These are phyloP conservation scores for Lenzites betulinus DNA, from an alignment of 768 basidiomycete species.

Conservation along the genomic window DNA sequence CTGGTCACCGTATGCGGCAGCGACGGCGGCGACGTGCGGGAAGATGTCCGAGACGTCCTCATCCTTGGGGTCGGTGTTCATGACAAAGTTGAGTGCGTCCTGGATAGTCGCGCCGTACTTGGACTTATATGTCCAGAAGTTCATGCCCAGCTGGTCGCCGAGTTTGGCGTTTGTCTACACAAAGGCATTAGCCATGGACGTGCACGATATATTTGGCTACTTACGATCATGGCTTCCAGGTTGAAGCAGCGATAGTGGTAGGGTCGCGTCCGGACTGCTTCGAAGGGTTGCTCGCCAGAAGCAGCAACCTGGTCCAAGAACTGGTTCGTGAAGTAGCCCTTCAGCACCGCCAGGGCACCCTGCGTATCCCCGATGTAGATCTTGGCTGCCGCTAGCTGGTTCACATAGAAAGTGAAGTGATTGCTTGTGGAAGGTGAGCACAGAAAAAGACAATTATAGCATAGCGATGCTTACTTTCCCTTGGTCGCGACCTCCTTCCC, in stretches of 20 bases:
- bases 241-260: conserved; percentile 63
- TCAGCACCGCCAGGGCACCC: conserved; percentile 42
- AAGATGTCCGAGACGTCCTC: conserved; percentile 44
- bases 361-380: conserved; percentile 42
- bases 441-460: neutral
- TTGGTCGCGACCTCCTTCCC: conserved; percentile 44
- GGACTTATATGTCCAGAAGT: conserved; percentile 50
- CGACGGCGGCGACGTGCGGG: conserved; percentile 54
- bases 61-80: conserved; percentile 42
- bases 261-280: conserved; percentile 54
- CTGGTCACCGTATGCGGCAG: conserved; percentile 56
- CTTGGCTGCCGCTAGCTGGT: conserved; percentile 46
- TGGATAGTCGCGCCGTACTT: conserved; percentile 55
- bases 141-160: conserved; percentile 50
- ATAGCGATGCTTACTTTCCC: conserved; percentile 45
- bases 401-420: conserved; percentile 51
- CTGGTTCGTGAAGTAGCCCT: conserved; percentile 43
- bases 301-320: conserved; percentile 52
- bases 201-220: conserved; percentile 19
- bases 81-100: conserved; percentile 50
- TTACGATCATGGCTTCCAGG: conserved; percentile 57
- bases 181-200: neutral
- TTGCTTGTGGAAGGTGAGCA: conserved; percentile 42
- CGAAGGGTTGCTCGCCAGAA: conserved; percentile 60
- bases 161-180: conserved; percentile 53